phyloP scores from a whole-genome alignment of 257 asterid genomes.

The Plectranthus barbatus region DNA sequence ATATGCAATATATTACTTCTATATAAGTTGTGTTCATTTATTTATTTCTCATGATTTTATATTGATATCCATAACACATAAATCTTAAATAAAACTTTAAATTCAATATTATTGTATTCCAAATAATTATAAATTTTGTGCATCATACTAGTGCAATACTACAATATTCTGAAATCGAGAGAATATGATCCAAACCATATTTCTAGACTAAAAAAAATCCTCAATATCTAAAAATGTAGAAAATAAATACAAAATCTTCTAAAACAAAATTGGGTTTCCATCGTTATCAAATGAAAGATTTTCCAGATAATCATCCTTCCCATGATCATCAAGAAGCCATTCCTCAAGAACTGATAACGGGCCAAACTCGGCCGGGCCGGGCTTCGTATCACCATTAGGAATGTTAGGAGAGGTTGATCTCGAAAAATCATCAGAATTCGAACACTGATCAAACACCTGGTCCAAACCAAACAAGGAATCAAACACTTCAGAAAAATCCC shows the following conservation, averaged over 20 bases:
- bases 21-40: too few relatives aligned
- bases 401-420: slow-evolving; percentile 30
- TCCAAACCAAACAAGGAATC: slow-evolving; percentile 52
- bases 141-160: too few relatives aligned
- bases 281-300: slow-evolving; percentile 8
- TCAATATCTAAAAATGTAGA: neutral
- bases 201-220: too few relatives aligned
- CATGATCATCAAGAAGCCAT: slow-evolving; percentile 19
- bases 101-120: too few relatives aligned
- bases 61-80: too few relatives aligned
- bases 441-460: slow-evolving; percentile 24
- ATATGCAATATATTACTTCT: too few relatives aligned
- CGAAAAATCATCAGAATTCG: slow-evolving; percentile 37
- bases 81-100: too few relatives aligned
- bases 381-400: slow-evolving; percentile 16
- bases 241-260: neutral
- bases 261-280: neutral
- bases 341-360: slow-evolving; percentile 16
- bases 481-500: slow-evolving; percentile 35
- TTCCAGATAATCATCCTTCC: slow-evolving; percentile 3
- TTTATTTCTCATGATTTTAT: too few relatives aligned
- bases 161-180: too few relatives aligned
- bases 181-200: too few relatives aligned
- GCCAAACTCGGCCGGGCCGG: slow-evolving; percentile 18
- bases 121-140: too few relatives aligned